Base-by-base conservation (phyloP, 768 basidiomycete species). In the Boletellus emodensis region DNA sequence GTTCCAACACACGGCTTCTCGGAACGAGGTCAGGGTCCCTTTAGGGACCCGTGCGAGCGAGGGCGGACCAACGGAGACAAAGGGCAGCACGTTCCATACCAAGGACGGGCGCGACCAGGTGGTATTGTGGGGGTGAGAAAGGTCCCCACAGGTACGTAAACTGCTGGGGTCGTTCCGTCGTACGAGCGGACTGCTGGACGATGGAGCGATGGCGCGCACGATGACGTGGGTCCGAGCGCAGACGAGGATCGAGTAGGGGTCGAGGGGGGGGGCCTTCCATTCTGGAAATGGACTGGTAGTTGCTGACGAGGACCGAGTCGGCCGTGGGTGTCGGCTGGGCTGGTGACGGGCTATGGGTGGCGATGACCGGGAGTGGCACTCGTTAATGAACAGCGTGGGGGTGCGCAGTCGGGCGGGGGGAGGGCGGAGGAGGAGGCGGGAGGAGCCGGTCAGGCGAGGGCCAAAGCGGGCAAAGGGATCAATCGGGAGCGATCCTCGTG, bases 401-500 rank as follows among this genome's bases (percentile, higher is more conserved):
- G 54, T 24, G 24, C 24, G 24, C 24, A 24, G 24, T 24, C 24
- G 6, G 24, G 63, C 50, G 63, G 63, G 63, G 63, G 49, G 60
- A 58, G 51, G 45, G 59, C 51, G 63, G 54, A 3, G 7, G 30
- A 26, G 36, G 18, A 8, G 36, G 26, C 35, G 45, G 45, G 26
- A 38, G 45, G 15, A 36, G 5, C 45, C 45, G 45, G 45, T 30
- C 26, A 40, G 32, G 14, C 22, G 36, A 17, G 4, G 24, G 9
- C 7, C 34, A 26, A 35, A 24, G 30, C 3, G n/a, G 22, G 47
- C 32, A 17, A 42, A 46, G 37, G 44, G 44, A 46, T 46, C 44
- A 37, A 49, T 49, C 42, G 44, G 48, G 48, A 37, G 48, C 48
- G 48, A 49, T 49, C 48, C 48, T 43, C 41, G 34, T 42, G 47